Evolutionary conservation across 2,329 filamentous ascomycete genomes (phyloP), one percentile per base, ranked within the genome.

Genomic region (Fusarium armeniacum): DNA sequence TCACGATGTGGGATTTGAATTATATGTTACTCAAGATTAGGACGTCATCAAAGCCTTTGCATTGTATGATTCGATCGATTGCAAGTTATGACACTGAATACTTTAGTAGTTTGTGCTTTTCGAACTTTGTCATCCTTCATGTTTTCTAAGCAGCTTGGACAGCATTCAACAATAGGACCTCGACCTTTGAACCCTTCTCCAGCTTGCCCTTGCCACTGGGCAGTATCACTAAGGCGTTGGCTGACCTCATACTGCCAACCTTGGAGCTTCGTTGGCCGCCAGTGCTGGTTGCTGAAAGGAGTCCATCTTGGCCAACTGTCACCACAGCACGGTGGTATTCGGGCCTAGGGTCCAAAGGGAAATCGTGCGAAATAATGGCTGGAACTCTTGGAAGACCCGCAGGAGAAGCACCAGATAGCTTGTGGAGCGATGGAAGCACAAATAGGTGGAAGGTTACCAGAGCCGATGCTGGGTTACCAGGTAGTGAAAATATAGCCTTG

Each of bases 381-480:
- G 88, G 87, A 0, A 97, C 88, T 51, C 83, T 88, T 1, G 94
- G 90, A 18, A 98, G 81, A 0, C 94, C 93, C 0, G 83, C 83
- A 0, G 89, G 89, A 41, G 80, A 81, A 24, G 94, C 83, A 0
- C 94, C 96, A 13, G 89, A 86, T 72, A 92, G 85, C 71, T 91
- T 89, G 75, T 97, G 93, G 62, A 99, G 81, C 1, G 92, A 90
- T 0, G 96, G 96, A 13, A 99, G 84, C 11, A 98, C 94, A 79
- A 99, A 98, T 3, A 99, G 87, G 76, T 98, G 93, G 75, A 97
- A 93, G 0, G 95, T 97, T 12, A 98, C 96, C 3, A 98, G 85
- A 1, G 96, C 95, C 4, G 92, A 96, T 3, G 95, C 96, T 0
- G 96, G 96, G 77, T 99, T 99, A 0, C 96, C 96, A 0, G 96